Conservation (phyloP, 2,329 filamentous ascomycete genomes). For the Calycina marina region DNA sequence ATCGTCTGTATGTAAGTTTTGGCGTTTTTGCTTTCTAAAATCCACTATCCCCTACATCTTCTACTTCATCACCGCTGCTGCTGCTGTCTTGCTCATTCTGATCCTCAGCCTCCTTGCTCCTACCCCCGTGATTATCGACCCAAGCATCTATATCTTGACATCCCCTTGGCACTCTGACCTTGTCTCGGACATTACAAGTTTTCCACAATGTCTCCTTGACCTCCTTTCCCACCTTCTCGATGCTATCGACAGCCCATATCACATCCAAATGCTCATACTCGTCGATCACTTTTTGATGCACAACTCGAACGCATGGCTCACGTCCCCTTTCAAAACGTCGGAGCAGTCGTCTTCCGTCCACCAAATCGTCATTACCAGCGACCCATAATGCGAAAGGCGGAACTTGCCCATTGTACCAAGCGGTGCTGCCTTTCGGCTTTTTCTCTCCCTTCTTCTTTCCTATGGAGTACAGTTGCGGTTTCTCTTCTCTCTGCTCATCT, state of each 20-base stretch:
- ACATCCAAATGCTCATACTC: constrained; percentile 92
- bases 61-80: constrained; percentile 1
- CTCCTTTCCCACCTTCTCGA: constrained; percentile 71
- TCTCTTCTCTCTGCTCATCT: not conserved
- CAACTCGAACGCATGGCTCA: constrained; percentile 68
- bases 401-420: constrained; percentile 70
- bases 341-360: constrained; percentile 65
- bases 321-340: constrained; percentile 59
- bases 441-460: constrained; percentile 22
- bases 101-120: not conserved
- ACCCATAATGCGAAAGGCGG: constrained; percentile 87
- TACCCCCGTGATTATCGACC: constrained; percentile 6
- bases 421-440: constrained; percentile 35
- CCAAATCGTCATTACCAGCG: constrained; percentile 66
- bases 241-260: constrained; percentile 82
- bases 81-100: not conserved
- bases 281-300: constrained; percentile 70
- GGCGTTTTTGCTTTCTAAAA: too few species aligned
- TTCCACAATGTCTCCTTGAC: constrained; percentile 73
- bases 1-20: too few species aligned
- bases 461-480: constrained; percentile 9
- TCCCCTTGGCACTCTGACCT: constrained; percentile 14
- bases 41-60: too few species aligned
- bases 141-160: constrained; percentile 19
- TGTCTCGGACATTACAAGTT: constrained; percentile 34